Conservation (phyloP, 805 yeast genomes). For the Candida ulmi region DNA sequence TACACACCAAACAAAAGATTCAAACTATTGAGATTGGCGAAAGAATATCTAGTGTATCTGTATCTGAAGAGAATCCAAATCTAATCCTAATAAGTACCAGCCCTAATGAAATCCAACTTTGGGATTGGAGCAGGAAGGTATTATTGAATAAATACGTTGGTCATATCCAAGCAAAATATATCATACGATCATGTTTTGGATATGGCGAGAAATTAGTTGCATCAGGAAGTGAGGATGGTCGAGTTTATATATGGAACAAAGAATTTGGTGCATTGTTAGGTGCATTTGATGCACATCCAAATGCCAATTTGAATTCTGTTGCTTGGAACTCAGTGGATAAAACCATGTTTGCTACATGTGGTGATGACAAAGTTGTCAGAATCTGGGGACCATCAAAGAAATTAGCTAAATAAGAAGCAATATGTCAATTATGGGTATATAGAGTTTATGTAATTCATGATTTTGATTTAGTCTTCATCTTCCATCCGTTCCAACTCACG, state of each 20-base stretch:
- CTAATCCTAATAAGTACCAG: constrained; percentile 57
- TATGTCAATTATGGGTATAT: no score
- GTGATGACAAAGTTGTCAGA: constrained; percentile 71
- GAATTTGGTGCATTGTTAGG: constrained; percentile 60
- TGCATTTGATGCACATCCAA: constrained; percentile 55
- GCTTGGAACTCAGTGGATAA: constrained; percentile 56
- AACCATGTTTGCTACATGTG: constrained; percentile 70
- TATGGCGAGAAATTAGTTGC: constrained; percentile 61
- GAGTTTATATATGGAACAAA: constrained; percentile 73
- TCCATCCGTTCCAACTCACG: constrained; percentile 29
- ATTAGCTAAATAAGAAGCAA: background rate
- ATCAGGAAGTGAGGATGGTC: constrained; percentile 83
- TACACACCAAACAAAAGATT: constrained; percentile 33
- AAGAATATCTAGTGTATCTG: constrained; percentile 57
- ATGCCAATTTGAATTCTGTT: constrained; percentile 63
- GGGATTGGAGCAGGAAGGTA: constrained; percentile 62
- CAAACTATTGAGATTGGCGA: constrained; percentile 48
- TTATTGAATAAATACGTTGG: constrained; percentile 65
- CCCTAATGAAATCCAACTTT: constrained; percentile 73
- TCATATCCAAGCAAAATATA: constrained; percentile 61
- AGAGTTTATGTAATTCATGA: no score
- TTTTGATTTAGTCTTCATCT: constrained; percentile 8
- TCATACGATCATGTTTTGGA: constrained; percentile 76
- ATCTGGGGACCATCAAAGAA: constrained; percentile 48
- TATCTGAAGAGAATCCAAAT: constrained; percentile 48